Base-by-base conservation (phyloP, 257 asterid genomes). In the Eustoma russellianum region DNA sequence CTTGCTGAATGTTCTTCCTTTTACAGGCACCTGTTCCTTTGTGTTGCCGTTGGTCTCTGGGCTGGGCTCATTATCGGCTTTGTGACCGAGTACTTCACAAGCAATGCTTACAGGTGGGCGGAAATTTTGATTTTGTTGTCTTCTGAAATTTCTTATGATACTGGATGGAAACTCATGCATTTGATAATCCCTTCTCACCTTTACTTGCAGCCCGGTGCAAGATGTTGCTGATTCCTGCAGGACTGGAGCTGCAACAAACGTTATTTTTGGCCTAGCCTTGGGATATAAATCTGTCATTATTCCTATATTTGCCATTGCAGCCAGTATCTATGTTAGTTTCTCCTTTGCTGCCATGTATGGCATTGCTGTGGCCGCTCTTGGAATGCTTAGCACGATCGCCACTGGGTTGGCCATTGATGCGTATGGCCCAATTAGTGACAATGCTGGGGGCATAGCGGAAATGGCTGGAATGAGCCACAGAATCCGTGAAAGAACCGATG, bases 191-290 rank as follows among this genome's bases (percentile, higher is more conserved):
- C 30, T n/a, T 59, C 14, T 50, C 8, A 17, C 41, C 49, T 6
- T 28, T 16, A 14, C 16, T 44, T 55, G 58, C 65, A 76, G 81
- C 38, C 81, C 81, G 0, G 96, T 88, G 79, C 94, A 88, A 76
- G 96, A 82, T 69, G 96, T 88, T 60, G 96, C 96, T 57, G 96
- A 88, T 70, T 88, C 96, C 68, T 88, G 96, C 86, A 76, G 93
- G 76, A 88, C 96, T 64, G 96, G 96, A 28, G 96, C 96, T 63
- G 96, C 96, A 2, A 88, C 96, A 17, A 88, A 88, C 63, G 94
- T 88, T 44, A 88, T 88, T 48, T 88, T 88, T 55, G 96, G 96
- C 62, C 96, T 88, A 41, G 96, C 96, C 48, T 71, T 88, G 75
- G 96, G 96, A 66, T 88, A 88, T 74, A 84, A 88, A 73, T 88